phyloP scores from a whole-genome alignment of 495 filamentous ascomycete genomes.

The Articulospora tetracladia region DNA sequence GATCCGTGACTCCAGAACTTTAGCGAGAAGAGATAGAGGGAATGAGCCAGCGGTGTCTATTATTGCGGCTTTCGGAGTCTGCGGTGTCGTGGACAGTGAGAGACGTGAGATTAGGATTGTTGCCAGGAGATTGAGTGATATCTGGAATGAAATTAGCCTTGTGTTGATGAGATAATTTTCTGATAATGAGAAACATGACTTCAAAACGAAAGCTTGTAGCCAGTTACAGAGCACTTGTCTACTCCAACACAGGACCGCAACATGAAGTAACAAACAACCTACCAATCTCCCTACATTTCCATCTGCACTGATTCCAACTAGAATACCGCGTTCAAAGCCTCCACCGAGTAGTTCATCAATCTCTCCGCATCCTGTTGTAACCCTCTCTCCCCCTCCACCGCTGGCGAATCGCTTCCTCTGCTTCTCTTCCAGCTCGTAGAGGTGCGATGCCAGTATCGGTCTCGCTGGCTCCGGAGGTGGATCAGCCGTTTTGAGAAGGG shows the following conservation, averaged over 20 bases:
- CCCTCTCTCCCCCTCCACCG: conserved; percentile 2
- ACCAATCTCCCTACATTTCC: conserved; percentile 37
- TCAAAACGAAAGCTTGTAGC: no score
- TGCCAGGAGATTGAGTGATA: conserved; percentile 23
- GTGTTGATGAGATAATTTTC: neutral
- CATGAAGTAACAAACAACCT: conserved; percentile 9
- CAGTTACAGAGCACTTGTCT: no score
- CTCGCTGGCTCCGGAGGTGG: conserved; percentile 12
- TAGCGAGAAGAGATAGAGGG: conserved; percentile 18
- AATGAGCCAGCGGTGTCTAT: conserved; percentile 28
- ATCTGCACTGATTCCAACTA: conserved; percentile 47
- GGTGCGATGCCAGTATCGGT: conserved; percentile 17
- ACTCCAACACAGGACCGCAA: no score
- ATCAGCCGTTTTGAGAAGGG: neutral
- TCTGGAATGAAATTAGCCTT: conserved; percentile 10
- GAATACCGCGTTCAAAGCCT: conserved; percentile 41
- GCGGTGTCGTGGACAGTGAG: neutral
- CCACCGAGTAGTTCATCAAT: conserved; percentile 38
- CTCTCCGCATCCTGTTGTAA: conserved; percentile 35
- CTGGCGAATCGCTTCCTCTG: conserved; percentile 15
- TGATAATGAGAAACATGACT: neutral
- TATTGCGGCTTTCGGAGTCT: conserved; percentile 13
- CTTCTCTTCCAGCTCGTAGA: conserved; percentile 17
- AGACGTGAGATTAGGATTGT: conserved; percentile 12
- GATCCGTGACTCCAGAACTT: conserved; percentile 20